Evolutionary conservation across 768 basidiomycete species (phyloP).

Genomic region (Lactifluus rugatus): DNA sequence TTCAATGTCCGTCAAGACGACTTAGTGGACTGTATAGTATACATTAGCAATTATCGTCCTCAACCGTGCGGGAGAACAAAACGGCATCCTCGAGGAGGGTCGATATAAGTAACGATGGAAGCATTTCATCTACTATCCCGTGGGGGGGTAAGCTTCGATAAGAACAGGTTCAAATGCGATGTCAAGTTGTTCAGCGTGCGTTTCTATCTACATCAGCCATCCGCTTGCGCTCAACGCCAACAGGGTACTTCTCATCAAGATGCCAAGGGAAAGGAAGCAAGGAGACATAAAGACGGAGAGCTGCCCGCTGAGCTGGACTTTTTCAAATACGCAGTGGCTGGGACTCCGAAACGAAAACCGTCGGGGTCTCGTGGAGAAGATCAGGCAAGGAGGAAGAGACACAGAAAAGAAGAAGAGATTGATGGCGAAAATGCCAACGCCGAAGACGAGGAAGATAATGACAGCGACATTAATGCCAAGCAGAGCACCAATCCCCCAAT

Average conservation of each 20-base stretch:
- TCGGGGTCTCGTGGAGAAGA: constrained; percentile 7
- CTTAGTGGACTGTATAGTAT: too few relatives aligned
- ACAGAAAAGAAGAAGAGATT: constrained; percentile 16
- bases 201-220: background rate
- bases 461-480: constrained; percentile 21
- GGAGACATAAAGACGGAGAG: constrained; percentile 31
- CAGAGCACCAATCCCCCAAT: constrained; percentile 22
- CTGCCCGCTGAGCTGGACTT: constrained; percentile 81
- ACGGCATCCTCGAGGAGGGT: background rate
- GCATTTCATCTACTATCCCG: constrained; percentile 85
- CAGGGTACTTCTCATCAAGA: constrained; percentile 24
- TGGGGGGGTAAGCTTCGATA: constrained; percentile 78
- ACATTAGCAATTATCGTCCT: background rate
- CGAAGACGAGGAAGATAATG: constrained; percentile 22
- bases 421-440: constrained; percentile 23
- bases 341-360: constrained; percentile 43
- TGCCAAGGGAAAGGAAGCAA: constrained; percentile 22
- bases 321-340: constrained; percentile 73
- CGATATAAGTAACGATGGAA: constrained; percentile 42
- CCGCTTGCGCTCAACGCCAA: background rate
- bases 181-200: constrained; percentile 59
- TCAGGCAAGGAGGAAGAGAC: constrained; percentile 7
- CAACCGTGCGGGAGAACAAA: background rate
- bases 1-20: background rate
- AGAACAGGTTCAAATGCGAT: constrained; percentile 59